Evolutionary conservation across 2,329 filamentous ascomycete species (phyloP).

Genomic region (Claviceps cyperi): DNA sequence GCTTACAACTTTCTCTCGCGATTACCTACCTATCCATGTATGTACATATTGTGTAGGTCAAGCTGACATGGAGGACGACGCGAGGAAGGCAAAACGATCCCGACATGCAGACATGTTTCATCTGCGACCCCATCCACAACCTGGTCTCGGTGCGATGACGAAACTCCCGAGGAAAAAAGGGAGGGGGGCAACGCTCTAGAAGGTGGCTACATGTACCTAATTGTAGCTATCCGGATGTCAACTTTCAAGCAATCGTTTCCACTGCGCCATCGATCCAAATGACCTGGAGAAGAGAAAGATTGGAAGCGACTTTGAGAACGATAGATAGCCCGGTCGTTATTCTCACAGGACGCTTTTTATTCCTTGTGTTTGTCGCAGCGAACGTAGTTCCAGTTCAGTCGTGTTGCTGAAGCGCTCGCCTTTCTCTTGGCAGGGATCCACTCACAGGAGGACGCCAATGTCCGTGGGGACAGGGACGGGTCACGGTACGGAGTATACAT

Average conservation of each 20-base stretch:
- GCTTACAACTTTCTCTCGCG: too few species aligned
- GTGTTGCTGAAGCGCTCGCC: background rate
- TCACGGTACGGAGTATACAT: background rate
- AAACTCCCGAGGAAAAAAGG: background rate
- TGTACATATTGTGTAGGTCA: too few species aligned
- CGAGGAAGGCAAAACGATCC: background rate
- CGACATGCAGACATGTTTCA: conserved; percentile 1
- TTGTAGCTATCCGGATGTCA: too few species aligned
- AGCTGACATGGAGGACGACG: background rate
- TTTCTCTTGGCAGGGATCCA: background rate
- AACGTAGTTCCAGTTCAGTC: too few species aligned
- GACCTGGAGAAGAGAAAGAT: too few species aligned
- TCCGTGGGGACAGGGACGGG: conserved; percentile 2
- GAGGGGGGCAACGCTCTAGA: background rate
- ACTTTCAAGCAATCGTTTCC: too few species aligned
- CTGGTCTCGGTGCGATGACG: background rate
- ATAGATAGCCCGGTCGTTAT: too few species aligned
- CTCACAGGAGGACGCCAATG: conserved; percentile 1
- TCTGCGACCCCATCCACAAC: background rate
- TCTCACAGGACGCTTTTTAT: too few species aligned
- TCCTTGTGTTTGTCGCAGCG: too few species aligned
- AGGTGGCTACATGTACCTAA: background rate
- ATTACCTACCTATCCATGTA: too few species aligned
- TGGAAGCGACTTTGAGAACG: too few species aligned
- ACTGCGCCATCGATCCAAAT: too few species aligned